Conservation (phyloP, 129 eudicot species). For the Silybum marianum region DNA sequence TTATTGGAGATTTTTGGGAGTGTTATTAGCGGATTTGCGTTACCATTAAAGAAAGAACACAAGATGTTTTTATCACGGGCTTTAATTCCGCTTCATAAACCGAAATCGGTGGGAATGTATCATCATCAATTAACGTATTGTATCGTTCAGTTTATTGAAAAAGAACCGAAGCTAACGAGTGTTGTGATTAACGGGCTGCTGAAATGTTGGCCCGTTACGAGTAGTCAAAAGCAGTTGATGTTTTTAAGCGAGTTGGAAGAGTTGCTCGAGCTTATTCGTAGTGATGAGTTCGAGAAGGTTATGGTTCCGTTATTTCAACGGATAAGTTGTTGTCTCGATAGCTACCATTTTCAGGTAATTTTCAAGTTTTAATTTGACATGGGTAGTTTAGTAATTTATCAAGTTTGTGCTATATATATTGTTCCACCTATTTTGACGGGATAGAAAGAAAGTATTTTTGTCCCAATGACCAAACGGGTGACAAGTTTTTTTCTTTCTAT, state of each 20-base stretch:
- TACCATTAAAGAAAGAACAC: constrained; percentile 77
- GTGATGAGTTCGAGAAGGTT: constrained; percentile 63
- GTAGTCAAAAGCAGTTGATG: constrained; percentile 79
- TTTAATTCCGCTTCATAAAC: constrained; percentile 71
- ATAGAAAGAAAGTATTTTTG: too few relatives aligned
- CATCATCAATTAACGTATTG: constrained; percentile 75
- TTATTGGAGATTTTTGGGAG: constrained; percentile 76
- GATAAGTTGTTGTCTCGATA: constrained; percentile 58
- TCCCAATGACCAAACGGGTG: too few relatives aligned
- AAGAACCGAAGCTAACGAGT: constrained; percentile 62
- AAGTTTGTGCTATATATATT: neutral
- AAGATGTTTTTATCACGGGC: constrained; percentile 59
- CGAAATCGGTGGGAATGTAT: constrained; percentile 66
- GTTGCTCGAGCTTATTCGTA: constrained; percentile 58
- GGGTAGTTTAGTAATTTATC: neutral
- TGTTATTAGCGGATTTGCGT: constrained; percentile 72
- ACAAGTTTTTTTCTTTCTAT: too few relatives aligned
- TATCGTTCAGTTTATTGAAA: constrained; percentile 68
- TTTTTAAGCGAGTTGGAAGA: constrained; percentile 76
- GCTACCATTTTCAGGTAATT: constrained; percentile 75
- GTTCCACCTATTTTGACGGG: too few relatives aligned
- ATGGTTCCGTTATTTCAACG: constrained; percentile 69
- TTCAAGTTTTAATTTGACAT: neutral
- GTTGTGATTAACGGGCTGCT: constrained; percentile 59
- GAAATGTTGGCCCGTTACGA: constrained; percentile 74